A percentile compares a stretch with the other conserved stretches of the same genome.
These are phyloP conservation scores for Alternaria gaisen DNA, from an alignment of 2,329 filamentous ascomycete species.

Conservation along the genomic window DNA sequence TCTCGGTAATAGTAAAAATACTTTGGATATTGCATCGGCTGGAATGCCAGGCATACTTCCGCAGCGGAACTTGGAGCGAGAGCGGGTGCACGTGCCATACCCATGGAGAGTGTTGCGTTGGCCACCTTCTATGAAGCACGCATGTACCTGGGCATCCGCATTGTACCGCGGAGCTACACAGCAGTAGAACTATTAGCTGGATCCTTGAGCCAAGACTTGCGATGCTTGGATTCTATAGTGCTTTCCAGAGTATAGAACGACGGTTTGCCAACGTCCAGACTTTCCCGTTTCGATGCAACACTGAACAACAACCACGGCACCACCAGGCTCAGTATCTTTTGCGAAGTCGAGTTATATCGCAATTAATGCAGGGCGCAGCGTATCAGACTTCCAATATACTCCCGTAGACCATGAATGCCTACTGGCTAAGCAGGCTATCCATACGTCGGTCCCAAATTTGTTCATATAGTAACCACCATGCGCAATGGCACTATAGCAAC, in stretches of 20 bases:
- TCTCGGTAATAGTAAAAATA: neutral
- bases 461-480: neutral
- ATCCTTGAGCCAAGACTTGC: neutral
- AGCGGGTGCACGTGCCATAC: neutral
- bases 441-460: neutral
- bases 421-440: neutral
- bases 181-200: neutral
- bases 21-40: neutral
- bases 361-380: neutral
- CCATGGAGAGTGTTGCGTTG: neutral
- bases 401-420: neutral
- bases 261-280: neutral
- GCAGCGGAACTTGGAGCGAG: neutral
- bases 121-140: neutral
- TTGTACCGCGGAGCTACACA: neutral
- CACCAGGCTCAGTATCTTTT: slow-evolving; percentile 2
- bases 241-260: neutral
- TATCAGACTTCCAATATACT: neutral
- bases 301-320: neutral
- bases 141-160: neutral
- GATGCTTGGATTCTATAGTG: neutral
- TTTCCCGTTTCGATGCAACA: neutral
- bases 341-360: slow-evolving; percentile 6
- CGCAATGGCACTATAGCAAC: neutral
- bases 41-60: neutral